Conservation (phyloP, 2,329 filamentous ascomycete species). For the Calonectria henricotiae region DNA sequence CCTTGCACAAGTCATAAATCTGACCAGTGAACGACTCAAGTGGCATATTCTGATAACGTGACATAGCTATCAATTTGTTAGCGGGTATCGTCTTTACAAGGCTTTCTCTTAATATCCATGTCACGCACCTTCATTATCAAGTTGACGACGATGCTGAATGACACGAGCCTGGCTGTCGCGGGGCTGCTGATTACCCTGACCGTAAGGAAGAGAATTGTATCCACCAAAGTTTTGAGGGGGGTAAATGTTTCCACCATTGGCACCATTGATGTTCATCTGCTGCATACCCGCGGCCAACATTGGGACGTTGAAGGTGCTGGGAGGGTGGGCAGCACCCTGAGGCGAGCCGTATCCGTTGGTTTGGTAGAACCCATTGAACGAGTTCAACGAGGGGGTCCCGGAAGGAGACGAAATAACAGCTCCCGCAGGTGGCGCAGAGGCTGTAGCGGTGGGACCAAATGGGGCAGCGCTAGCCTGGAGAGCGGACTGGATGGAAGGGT, state of each 20-base stretch:
- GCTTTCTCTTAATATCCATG: neutral
- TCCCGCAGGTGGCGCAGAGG: conserved; percentile 52
- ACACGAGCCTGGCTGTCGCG: conserved; percentile 84
- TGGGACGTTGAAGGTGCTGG: conserved; percentile 54
- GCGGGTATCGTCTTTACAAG: conserved; percentile 32
- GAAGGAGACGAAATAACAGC: conserved; percentile 49
- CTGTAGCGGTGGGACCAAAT: conserved; percentile 76
- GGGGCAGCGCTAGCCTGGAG: conserved; percentile 86
- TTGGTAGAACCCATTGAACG: conserved; percentile 56
- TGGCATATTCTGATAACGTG: conserved; percentile 86
- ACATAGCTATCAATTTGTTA: conserved; percentile 71
- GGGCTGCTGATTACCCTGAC: conserved; percentile 68
- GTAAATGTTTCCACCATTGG: conserved; percentile 65
- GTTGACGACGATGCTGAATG: conserved; percentile 82
- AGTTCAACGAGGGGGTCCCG: conserved; percentile 49
- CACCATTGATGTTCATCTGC: conserved; percentile 72
- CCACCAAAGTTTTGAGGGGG: conserved; percentile 72
- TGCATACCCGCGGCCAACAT: conserved; percentile 80
- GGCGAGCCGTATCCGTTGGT: conserved; percentile 53
- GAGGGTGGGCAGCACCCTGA: conserved; percentile 49
- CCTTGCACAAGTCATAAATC: conserved; percentile 94
- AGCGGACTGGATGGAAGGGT: conserved; percentile 77
- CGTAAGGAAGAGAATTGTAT: conserved; percentile 69
- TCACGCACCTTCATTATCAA: conserved; percentile 78
- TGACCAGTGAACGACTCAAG: conserved; percentile 86